Conservation (phyloP, 768 basidiomycete genomes). For the Dendrothele bispora region DNA sequence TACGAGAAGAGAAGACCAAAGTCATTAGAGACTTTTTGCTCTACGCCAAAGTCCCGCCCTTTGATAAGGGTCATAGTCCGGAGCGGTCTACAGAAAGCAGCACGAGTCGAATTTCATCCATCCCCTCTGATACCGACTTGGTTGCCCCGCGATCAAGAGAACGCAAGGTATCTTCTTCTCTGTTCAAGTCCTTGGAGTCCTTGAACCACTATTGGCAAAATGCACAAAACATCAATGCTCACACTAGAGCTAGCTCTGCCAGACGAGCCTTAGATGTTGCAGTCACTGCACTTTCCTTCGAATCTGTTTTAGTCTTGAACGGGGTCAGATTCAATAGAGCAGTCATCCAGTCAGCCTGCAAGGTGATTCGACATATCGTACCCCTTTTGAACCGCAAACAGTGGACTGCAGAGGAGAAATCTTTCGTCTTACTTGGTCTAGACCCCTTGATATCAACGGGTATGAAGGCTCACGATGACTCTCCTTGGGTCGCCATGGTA, state of each 20-base stretch:
- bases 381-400: slow-evolving; percentile 38
- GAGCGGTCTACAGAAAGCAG: no score
- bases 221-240: slow-evolving; percentile 26
- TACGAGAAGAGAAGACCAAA: slow-evolving; percentile 52
- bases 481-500: slow-evolving; percentile 45
- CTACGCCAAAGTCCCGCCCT: slow-evolving; percentile 56
- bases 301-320: slow-evolving; percentile 63
- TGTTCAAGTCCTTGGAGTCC: slow-evolving; percentile 62
- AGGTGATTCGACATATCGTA: slow-evolving; percentile 37
- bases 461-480: slow-evolving; percentile 25
- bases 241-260: slow-evolving; percentile 59
- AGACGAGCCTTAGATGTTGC: slow-evolving; percentile 71
- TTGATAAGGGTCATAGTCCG: slow-evolving; percentile 20
- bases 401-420: slow-evolving; percentile 66
- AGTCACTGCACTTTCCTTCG: slow-evolving; percentile 65
- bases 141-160: slow-evolving; percentile 57
- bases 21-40: slow-evolving; percentile 74
- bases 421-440: slow-evolving; percentile 62
- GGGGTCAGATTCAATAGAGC: slow-evolving; percentile 60
- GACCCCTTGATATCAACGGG: slow-evolving; percentile 58
- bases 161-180: slow-evolving; percentile 57
- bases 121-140: slow-evolving; percentile 25
- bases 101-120: no score
- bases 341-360: slow-evolving; percentile 64
- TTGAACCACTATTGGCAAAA: slow-evolving; percentile 48